A percentile compares a stretch with the other conserved stretches of the same genome.
Conservation (phyloP, 768 basidiomycete species). For the Strobilomyces echinocephalus region DNA sequence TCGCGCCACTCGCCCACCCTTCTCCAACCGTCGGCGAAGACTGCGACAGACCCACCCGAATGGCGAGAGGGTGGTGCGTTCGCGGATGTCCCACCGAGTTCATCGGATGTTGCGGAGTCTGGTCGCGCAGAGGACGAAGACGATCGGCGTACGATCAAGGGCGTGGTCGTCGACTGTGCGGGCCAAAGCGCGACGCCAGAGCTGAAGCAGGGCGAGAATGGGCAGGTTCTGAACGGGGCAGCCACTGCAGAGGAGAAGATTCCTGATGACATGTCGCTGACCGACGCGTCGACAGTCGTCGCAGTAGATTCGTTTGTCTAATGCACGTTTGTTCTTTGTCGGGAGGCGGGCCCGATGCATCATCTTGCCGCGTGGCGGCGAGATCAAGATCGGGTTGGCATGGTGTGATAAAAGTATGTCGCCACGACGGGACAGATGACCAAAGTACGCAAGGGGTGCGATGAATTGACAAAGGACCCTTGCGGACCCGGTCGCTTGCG, state of each 20-base stretch:
- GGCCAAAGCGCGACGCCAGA: constrained; percentile 9
- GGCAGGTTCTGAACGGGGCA: constrained; percentile 1
- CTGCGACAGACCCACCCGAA: constrained; percentile 17
- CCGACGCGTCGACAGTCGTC: constrained; percentile 15
- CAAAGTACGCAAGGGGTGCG: constrained; percentile 21
- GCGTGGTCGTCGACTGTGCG: constrained; percentile 21
- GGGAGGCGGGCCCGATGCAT: background rate
- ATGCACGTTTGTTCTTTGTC: constrained; percentile 5
- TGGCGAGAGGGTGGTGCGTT: constrained; percentile 17
- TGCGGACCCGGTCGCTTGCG: constrained; percentile 15
- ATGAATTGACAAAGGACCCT: constrained; percentile 19
- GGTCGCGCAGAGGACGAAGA: constrained; percentile 32
- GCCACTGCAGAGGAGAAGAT: constrained; percentile 23
- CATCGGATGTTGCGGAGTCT: constrained; percentile 8
- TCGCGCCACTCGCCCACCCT: constrained; percentile 51
- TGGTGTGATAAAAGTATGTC: background rate
- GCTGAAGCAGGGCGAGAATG: constrained; percentile 12
- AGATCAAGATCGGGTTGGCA: constrained; percentile 10
- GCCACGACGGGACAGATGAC: constrained; percentile 13
- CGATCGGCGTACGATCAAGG: constrained; percentile 39
- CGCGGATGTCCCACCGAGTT: constrained; percentile 2
- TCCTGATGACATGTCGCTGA: constrained; percentile 9
- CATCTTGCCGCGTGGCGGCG: constrained; percentile 1
- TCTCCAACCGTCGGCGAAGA: constrained; percentile 23
- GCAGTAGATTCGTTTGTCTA: constrained; percentile 20